These are phyloP conservation scores for Lyophyllum atratum DNA, from an alignment of 768 basidiomycete species.

Conservation along the genomic window DNA sequence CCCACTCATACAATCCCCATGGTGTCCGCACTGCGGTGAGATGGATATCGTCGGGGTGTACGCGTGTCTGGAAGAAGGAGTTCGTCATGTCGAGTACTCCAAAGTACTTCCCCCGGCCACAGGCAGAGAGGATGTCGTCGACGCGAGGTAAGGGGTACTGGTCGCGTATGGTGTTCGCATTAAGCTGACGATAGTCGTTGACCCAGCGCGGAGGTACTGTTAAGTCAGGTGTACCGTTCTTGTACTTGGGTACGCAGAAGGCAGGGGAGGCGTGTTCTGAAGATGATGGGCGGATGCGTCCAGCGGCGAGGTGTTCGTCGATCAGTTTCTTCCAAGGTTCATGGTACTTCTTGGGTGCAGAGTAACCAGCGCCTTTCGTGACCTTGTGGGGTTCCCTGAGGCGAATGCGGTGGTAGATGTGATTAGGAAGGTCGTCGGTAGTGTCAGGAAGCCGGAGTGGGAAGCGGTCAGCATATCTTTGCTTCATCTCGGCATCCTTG, in stretches of 20 bases:
- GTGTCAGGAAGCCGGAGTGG: conserved; percentile 20
- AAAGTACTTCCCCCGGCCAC: background rate
- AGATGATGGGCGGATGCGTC: conserved; percentile 27
- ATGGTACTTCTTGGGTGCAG: conserved; percentile 31
- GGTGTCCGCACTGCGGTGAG: conserved; percentile 37
- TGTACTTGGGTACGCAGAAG: conserved; percentile 4
- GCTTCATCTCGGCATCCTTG: conserved; percentile 1
- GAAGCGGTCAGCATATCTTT: background rate
- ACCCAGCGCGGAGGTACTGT: conserved; percentile 22
- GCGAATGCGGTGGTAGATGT: conserved; percentile 25
- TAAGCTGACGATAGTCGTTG: conserved; percentile 27
- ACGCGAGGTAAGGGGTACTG: background rate
- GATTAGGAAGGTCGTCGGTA: conserved; percentile 17
- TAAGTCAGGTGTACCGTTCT: background rate
- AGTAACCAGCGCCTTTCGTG: conserved; percentile 24
- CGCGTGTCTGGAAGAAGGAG: conserved; percentile 28
- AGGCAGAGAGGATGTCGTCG: background rate
- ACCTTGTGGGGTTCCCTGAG: conserved; percentile 28
- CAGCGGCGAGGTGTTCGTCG: conserved; percentile 31
- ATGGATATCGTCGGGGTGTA: conserved; percentile 28
- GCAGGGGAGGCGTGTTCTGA: conserved; percentile 16
- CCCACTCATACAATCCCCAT: conserved; percentile 42
- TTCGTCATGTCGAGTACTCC: conserved; percentile 2
- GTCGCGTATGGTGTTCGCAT: conserved; percentile 20
- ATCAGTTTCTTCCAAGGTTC: conserved; percentile 33